Percentiles rank a stretch among this genome's conserved stretches.
Evolutionary conservation across 306 rosid genomes (phyloP).

Genomic region (Rubus parviflorus): DNA sequence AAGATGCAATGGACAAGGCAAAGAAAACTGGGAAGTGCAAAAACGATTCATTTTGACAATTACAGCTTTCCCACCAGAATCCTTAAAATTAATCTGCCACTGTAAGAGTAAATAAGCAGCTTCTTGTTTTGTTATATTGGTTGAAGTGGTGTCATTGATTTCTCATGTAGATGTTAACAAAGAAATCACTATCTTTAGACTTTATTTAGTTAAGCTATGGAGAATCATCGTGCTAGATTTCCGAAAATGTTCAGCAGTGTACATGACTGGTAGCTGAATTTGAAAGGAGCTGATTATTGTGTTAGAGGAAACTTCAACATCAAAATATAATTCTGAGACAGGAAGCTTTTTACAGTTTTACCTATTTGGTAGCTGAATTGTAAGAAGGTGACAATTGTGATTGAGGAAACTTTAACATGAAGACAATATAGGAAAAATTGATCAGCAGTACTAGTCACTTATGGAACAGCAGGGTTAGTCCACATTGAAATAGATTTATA

Average conservation of each 20-base stretch:
- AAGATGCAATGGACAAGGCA: constrained; percentile 38
- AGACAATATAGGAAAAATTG: too few relatives aligned
- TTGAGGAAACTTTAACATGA: too few relatives aligned
- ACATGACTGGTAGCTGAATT: not conserved
- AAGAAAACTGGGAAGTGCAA: constrained; percentile 35
- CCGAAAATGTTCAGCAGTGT: not conserved
- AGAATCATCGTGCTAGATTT: not conserved
- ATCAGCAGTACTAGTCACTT: too few relatives aligned
- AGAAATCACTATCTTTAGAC: too few relatives aligned
- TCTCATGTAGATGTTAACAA: not conserved
- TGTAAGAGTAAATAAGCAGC: constrained; percentile 19
- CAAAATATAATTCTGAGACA: not conserved
- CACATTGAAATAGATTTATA: too few relatives aligned
- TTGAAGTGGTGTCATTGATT: not conserved
- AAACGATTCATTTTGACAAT: constrained; percentile 11
- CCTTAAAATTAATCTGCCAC: not conserved
- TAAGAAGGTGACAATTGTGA: too few relatives aligned
- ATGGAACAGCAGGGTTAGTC: too few relatives aligned
- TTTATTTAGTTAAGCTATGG: not conserved
- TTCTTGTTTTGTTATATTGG: not conserved
- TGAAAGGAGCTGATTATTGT: not conserved
- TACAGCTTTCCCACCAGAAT: not conserved
- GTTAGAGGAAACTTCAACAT: not conserved
- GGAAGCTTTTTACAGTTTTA: too few relatives aligned
- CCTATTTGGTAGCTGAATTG: too few relatives aligned